These are phyloP conservation scores for Fennellomyces sp. DNA, from an alignment of 371 early-diverging fungal genomes.

Conservation along the genomic window DNA sequence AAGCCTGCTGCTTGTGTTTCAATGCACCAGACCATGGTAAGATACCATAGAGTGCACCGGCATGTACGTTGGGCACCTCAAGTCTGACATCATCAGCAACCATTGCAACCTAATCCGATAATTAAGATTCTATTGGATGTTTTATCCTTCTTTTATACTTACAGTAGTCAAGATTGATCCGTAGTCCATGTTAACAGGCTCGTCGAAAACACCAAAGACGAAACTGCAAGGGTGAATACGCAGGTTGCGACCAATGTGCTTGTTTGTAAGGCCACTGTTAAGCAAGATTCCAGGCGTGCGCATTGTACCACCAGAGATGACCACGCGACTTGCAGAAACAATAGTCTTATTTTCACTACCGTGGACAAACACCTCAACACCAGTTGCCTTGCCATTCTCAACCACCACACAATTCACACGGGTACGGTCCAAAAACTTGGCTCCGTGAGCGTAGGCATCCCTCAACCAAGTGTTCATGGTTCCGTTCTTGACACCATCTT, in stretches of 20 bases:
- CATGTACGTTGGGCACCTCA: constrained; percentile 55
- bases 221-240: constrained; percentile 59
- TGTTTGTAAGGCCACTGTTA: constrained; percentile 66
- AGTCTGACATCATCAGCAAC: constrained; percentile 51
- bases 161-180: constrained; percentile 61
- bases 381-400: constrained; percentile 51
- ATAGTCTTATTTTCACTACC: constrained; percentile 18
- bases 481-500: constrained; percentile 72
- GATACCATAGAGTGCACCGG: constrained; percentile 29
- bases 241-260: constrained; percentile 62
- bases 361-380: constrained; percentile 44
- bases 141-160: not conserved
- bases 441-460: constrained; percentile 66
- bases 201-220: constrained; percentile 51
- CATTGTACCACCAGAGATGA: constrained; percentile 65
- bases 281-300: constrained; percentile 64
- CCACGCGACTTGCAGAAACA: constrained; percentile 61
- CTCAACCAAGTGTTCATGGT: constrained; percentile 67
- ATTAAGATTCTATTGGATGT: constrained; percentile 37
- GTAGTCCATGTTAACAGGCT: constrained; percentile 43
- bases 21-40: constrained; percentile 53
- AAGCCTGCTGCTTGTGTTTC: constrained; percentile 55
- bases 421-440: constrained; percentile 63
- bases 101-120: too few relatives aligned
- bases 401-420: constrained; percentile 58